A percentile compares a stretch with the other conserved stretches of the same genome.
These are phyloP conservation scores for Solanum phureja DNA, from an alignment of 257 asterid species.

Conservation along the genomic window DNA sequence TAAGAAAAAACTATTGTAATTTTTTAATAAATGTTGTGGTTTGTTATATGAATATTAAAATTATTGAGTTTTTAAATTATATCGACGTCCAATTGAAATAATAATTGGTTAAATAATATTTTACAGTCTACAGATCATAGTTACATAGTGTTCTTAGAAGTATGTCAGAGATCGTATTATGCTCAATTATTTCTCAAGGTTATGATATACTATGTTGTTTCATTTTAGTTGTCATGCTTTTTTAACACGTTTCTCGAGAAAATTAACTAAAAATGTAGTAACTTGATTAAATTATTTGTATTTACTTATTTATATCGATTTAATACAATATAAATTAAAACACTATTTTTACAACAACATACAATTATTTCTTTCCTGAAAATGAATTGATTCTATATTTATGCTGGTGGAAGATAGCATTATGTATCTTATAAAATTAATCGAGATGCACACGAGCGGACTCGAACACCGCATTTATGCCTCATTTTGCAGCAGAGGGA, in stretches of 20 bases:
- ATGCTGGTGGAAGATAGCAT: not conserved
- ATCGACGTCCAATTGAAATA: not conserved
- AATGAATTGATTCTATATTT: not conserved
- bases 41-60: not conserved
- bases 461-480: not conserved
- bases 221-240: not conserved
- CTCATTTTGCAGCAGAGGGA: not conserved
- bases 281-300: too few relatives aligned
- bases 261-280: not conserved
- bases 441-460: rapidly evolving
- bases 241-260: rapidly evolving
- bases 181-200: not conserved
- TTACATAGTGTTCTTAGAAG: not conserved
- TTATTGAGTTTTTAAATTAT: not conserved
- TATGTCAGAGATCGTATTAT: not conserved
- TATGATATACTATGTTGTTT: not conserved
- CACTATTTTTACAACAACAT: not conserved
- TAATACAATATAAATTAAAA: too few relatives aligned
- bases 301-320: rapidly evolving
- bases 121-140: not conserved
- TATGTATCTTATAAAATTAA: not conserved
- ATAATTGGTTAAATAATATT: not conserved
- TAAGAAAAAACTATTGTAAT: not conserved
- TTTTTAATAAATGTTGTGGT: not conserved
- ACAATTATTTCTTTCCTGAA: too few relatives aligned